Evolutionary conservation across 441 rosid genomes (phyloP).

Genomic region (Aquilaria agallochum): DNA sequence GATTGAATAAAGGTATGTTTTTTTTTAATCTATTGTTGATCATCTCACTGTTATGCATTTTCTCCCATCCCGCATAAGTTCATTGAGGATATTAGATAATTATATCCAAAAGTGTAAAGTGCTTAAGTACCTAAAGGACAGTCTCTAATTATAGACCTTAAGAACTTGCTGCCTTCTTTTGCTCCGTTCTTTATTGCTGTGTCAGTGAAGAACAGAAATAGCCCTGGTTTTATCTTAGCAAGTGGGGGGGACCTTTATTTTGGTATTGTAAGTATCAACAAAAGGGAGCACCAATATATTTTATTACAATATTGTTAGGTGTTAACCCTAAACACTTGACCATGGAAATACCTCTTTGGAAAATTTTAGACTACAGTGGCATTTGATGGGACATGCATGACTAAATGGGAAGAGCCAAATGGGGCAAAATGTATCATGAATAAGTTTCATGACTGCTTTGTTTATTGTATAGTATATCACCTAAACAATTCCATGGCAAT

Average conservation of each 20-base stretch:
- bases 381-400: slow-evolving; percentile 70
- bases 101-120: slow-evolving; percentile 43
- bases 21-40: no score
- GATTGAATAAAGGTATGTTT: no score
- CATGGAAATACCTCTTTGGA: slow-evolving; percentile 9
- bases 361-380: slow-evolving; percentile 77
- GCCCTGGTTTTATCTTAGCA: slow-evolving; percentile 85
- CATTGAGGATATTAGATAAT: slow-evolving; percentile 48
- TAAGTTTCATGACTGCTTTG: neutral
- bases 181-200: slow-evolving; percentile 47
- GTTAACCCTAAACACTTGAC: slow-evolving; percentile 1
- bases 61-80: slow-evolving; percentile 45
- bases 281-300: neutral
- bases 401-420: slow-evolving; percentile 98
- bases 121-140: slow-evolving; percentile 37
- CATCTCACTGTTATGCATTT: slow-evolving; percentile 23
- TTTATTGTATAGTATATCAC: no score
- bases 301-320: slow-evolving; percentile 8
- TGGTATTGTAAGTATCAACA: slow-evolving; percentile 67
- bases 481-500: no score
- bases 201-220: slow-evolving; percentile 70
- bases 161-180: slow-evolving; percentile 54
- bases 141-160: slow-evolving; percentile 41
- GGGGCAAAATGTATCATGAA: slow-evolving; percentile 75
- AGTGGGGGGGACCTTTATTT: slow-evolving; percentile 90